Evolutionary conservation across 495 filamentous ascomycete species (phyloP).

Genomic region (Podospora didyma): DNA sequence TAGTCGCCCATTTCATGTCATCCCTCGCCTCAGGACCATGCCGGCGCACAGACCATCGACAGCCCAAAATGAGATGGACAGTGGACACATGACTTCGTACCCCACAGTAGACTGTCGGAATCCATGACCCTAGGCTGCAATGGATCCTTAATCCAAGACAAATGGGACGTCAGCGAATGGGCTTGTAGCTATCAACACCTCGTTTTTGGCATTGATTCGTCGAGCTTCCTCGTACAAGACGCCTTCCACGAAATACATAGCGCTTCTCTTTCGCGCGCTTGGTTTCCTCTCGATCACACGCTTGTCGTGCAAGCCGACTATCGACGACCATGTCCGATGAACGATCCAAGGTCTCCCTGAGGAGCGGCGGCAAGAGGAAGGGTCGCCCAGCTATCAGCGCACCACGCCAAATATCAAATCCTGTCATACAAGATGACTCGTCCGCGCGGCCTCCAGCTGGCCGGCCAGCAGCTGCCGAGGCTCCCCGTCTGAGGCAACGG

Average conservation of each 20-base stretch:
- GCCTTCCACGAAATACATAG: neutral
- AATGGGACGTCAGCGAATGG: neutral
- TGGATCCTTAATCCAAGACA: neutral
- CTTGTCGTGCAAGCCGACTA: neutral
- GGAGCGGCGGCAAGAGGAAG: constrained; percentile 72
- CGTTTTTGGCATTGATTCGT: no score
- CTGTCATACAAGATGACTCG: constrained; percentile 45
- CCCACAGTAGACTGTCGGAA: no score
- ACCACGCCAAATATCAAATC: constrained; percentile 73
- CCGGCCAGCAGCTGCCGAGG: constrained; percentile 26
- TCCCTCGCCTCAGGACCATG: no score
- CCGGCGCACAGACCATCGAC: no score
- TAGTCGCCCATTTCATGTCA: no score
- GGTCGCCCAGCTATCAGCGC: constrained; percentile 74
- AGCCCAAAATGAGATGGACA: no score
- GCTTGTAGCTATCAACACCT: neutral
- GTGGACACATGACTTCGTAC: no score
- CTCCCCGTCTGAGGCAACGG: constrained; percentile 35
- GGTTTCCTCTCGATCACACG: neutral
- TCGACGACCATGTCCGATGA: constrained; percentile 54
- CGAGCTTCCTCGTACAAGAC: no score
- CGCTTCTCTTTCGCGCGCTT: neutral
- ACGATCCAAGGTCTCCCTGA: constrained; percentile 76
- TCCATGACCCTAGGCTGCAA: no score
- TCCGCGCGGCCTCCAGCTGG: constrained; percentile 29